Base-by-base conservation (phyloP, 140 eudicot species). In the Senecio squalidus region DNA sequence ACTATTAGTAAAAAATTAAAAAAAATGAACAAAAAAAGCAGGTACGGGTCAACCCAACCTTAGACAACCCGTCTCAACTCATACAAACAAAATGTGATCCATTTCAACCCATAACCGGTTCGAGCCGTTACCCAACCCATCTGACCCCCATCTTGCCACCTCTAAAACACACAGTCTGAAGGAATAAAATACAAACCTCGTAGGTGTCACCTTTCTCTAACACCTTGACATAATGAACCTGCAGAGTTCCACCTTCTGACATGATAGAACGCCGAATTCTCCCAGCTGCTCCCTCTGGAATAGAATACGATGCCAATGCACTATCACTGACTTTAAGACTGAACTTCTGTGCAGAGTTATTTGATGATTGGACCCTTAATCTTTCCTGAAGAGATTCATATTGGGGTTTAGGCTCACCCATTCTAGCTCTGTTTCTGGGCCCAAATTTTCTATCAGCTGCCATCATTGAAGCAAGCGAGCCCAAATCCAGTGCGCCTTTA, bases 131-230 rank as follows among this genome's bases (percentile, higher is more conserved):
- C 46, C 46, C n/a, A 18, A 39, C 18, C 18, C 46, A 39, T 18
- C 18, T 9, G 18, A 14, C 17, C 13, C 46, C 46, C n/a, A 39
- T 39, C n/a, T 39, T 1, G 20, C 20, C 6, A 39, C 46, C 46
- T 13, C 18, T 14, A 18, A 15, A 39, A 11, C 3, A 39, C 27
- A 23, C 16, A 55, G 18, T 13, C 15, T 60, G 23, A 28, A 22
- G 20, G 20, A 20, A 34, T 10, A 33, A 15, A 55, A 41, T 45
- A 38, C 79, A 28, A 9, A 86, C 95, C 92, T 86, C 95, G 58
- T 86, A 86, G 5, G 95, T 71, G 68, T 86, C 95, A 74, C 95
- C 95, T 66, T 86, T 86, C 78, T 86, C 95, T 76, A 86, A 70
- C 61, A 86, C 92, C 72, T 86, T 86, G 51, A 86, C 95, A 58